Evolutionary conservation across 257 asterid genomes (phyloP).

Genomic region (Plectranthus barbatus): DNA sequence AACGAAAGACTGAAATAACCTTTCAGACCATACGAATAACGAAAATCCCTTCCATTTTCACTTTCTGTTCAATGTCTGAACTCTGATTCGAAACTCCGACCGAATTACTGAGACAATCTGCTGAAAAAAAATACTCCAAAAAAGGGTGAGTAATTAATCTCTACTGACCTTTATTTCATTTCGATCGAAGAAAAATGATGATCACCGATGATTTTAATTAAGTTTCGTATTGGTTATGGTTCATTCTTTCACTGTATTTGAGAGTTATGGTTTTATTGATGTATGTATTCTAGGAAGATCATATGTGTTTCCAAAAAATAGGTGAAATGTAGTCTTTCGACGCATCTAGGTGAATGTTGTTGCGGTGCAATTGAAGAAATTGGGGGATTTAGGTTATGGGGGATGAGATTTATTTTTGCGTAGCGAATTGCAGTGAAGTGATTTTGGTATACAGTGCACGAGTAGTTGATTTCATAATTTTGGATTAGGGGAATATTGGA

Average conservation of each 20-base stretch:
- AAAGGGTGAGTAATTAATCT: constrained; percentile 12
- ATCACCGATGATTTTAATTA: not conserved
- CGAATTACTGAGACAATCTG: constrained; percentile 3
- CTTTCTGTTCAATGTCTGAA: not conserved
- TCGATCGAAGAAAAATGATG: not conserved
- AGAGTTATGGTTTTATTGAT: not conserved
- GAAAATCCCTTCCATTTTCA: constrained; percentile 3
- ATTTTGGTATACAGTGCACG: not conserved
- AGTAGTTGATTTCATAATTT: not conserved
- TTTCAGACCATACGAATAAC: not conserved
- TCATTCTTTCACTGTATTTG: not conserved
- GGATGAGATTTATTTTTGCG: not conserved
- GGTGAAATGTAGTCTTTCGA: not conserved
- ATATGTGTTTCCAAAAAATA: not conserved
- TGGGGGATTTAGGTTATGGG: not conserved
- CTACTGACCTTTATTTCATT: not conserved
- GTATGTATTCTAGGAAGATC: not conserved
- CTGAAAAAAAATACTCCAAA: not conserved
- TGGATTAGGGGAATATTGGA: not conserved
- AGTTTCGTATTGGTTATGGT: not conserved
- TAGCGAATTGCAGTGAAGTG: not conserved
- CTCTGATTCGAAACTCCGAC: constrained; percentile 7
- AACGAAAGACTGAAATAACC: constrained; percentile 15
- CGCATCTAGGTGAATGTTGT: not conserved
- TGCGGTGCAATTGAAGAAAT: not conserved